Conservation (phyloP, 768 basidiomycete species). For the Podaxis carcinomalis region DNA sequence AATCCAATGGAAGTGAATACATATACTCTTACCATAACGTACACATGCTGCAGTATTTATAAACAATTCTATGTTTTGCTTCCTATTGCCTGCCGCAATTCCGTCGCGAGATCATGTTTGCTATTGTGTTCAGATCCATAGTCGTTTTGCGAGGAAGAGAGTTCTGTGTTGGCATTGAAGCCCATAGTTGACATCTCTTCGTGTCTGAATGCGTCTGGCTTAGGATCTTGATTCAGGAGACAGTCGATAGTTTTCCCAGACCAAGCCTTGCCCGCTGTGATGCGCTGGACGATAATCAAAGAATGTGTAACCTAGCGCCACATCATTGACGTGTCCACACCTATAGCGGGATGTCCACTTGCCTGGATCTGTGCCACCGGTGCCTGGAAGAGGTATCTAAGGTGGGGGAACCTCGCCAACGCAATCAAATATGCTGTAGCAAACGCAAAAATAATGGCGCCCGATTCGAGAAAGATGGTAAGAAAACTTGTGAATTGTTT, state of each 20-base stretch:
- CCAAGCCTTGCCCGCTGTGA: constrained; percentile 3
- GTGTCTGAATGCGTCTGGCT: neutral
- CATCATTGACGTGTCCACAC: neutral
- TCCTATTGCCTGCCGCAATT: neutral
- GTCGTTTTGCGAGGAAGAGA: constrained; percentile 3
- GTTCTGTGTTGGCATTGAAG: constrained; percentile 6
- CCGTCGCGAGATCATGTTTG: neutral
- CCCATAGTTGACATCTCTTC: constrained; percentile 7
- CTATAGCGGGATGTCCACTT: neutral
- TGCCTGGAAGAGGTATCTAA: neutral
- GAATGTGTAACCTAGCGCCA: neutral
- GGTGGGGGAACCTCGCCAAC: neutral
- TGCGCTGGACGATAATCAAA: constrained; percentile 5
- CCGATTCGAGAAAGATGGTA: constrained; percentile 7
- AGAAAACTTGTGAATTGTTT: neutral
- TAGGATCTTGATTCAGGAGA: neutral
- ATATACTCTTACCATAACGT: neutral
- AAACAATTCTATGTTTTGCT: neutral
- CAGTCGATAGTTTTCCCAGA: constrained; percentile 8
- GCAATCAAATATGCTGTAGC: neutral
- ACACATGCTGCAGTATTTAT: neutral
- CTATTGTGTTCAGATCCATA: neutral
- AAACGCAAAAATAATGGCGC: neutral
- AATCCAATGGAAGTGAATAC: too few relatives aligned
- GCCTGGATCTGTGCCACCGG: constrained; percentile 1